These are phyloP conservation scores for Tagetes erecta DNA, from an alignment of 129 eudicot species.

Conservation along the genomic window DNA sequence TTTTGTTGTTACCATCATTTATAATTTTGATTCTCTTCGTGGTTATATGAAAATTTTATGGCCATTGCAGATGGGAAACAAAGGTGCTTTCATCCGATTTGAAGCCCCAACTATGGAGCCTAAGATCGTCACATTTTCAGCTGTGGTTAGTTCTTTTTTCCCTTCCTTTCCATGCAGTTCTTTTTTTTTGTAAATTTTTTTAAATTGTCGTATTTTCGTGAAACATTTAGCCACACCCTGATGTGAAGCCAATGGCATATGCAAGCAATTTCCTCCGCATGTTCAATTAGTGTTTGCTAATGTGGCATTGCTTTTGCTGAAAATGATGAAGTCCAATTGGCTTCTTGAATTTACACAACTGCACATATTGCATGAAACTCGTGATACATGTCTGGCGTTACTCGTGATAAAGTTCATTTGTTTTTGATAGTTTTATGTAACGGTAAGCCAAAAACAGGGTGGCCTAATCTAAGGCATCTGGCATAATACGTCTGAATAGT, in stretches of 20 bases:
- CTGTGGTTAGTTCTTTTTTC: conserved; percentile 76
- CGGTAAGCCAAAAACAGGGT: conserved; percentile 28
- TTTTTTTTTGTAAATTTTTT: neutral
- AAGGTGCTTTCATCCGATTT: conserved; percentile 94
- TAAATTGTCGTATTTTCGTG: neutral
- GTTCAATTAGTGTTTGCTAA: conserved; percentile 57
- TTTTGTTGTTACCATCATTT: neutral
- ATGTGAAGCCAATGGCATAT: conserved; percentile 98
- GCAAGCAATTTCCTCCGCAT: conserved; percentile 93
- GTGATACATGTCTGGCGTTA: neutral
- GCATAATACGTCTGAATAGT: conserved; percentile 9
- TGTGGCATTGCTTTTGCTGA: conserved; percentile 17
- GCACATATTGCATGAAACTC: conserved; percentile 37
- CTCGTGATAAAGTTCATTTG: conserved; percentile 2
- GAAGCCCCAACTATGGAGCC: conserved; percentile 94
- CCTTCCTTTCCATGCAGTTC: neutral
- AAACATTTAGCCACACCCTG: conserved; percentile 89
- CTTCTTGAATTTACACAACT: conserved; percentile 34
- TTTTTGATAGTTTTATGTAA: conserved; percentile 31
- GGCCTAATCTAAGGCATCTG: conserved; percentile 18
- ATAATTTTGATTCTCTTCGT: neutral
- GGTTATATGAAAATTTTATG: neutral
- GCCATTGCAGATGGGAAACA: conserved; percentile 93
- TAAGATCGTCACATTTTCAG: conserved; percentile 77
- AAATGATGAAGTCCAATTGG: conserved; percentile 18